Percentiles rank a stretch among this genome's conserved stretches.
These are phyloP conservation scores for Gloeopeniophorella convolvens DNA, from an alignment of 768 basidiomycete species.

Conservation along the genomic window DNA sequence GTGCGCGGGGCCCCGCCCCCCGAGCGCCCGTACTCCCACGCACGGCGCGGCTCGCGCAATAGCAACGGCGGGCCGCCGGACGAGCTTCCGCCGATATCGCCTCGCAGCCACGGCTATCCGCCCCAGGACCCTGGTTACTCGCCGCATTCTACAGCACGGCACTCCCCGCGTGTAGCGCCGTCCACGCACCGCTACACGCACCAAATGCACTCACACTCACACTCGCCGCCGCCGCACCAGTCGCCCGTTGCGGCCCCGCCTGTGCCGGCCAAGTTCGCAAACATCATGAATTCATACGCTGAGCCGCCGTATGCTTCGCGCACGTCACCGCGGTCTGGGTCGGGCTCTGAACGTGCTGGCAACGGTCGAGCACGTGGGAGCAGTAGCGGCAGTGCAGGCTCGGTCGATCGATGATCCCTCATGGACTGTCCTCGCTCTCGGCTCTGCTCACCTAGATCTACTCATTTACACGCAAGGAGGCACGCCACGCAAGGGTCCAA, in stretches of 20 bases:
- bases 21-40: slow-evolving; percentile 12
- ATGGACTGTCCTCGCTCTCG: neutral
- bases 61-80: slow-evolving; percentile 16
- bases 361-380: slow-evolving; percentile 19
- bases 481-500: too few relatives aligned
- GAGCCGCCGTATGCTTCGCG: slow-evolving; percentile 25
- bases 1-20: slow-evolving; percentile 3
- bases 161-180: slow-evolving; percentile 9
- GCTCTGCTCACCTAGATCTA: too few relatives aligned
- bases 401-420: slow-evolving; percentile 11
- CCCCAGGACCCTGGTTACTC: slow-evolving; percentile 12
- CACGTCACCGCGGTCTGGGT: slow-evolving; percentile 25
- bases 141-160: slow-evolving; percentile 7
- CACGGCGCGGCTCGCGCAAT: slow-evolving; percentile 14
- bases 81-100: slow-evolving; percentile 14
- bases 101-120: slow-evolving; percentile 12
- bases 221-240: slow-evolving; percentile 26
- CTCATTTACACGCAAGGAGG: too few relatives aligned
- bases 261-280: slow-evolving; percentile 53
- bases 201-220: slow-evolving; percentile 12
- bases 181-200: slow-evolving; percentile 12
- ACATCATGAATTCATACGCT: slow-evolving; percentile 68
- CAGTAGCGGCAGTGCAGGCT: slow-evolving; percentile 12
- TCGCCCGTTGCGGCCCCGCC: slow-evolving; percentile 26
- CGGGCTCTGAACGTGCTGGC: slow-evolving; percentile 26